Conservation (phyloP, 139 green algal genomes). For the Edaphochlamys debaryana region DNA sequence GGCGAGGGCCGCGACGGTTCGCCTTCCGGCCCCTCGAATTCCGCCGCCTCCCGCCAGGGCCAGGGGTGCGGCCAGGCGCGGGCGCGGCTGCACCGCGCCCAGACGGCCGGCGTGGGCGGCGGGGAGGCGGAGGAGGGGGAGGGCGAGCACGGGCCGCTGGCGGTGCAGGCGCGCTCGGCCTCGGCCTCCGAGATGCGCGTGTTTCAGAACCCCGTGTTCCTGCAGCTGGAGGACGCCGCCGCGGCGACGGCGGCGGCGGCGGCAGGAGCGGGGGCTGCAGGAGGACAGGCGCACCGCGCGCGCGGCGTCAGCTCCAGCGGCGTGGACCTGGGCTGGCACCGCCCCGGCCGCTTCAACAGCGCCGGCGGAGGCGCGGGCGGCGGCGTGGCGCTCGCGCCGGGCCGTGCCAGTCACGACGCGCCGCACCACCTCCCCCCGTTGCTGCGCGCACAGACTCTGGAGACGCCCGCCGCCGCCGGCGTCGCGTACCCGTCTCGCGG, state of each 20-base stretch:
- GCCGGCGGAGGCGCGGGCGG: background rate
- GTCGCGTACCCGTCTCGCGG: background rate
- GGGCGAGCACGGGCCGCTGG: background rate
- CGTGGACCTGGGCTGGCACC: too few relatives aligned
- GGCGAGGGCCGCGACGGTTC: background rate
- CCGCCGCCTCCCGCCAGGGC: too few relatives aligned
- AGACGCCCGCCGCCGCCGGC: background rate
- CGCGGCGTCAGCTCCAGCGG: too few relatives aligned
- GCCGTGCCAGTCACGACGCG: background rate
- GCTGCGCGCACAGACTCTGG: background rate
- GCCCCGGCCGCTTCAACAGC: too few relatives aligned
- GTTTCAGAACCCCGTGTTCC: conserved; percentile 29
- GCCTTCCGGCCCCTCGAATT: too few relatives aligned
- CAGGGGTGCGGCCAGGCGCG: background rate
- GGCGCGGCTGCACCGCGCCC: too few relatives aligned
- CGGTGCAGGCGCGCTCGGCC: background rate
- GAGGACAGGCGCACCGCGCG: too few relatives aligned
- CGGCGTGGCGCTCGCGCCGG: background rate
- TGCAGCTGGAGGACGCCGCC: background rate
- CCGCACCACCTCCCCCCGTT: background rate
- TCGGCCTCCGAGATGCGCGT: conserved; percentile 12
- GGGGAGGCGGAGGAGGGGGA: too few relatives aligned
- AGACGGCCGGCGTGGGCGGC: background rate
- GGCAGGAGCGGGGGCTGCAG: background rate
- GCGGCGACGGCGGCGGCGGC: background rate